Evolutionary conservation across 352 stramenopile genomes (phyloP), one percentile per base, ranked within the genome.

Genomic region (Phytophthora citricola): DNA sequence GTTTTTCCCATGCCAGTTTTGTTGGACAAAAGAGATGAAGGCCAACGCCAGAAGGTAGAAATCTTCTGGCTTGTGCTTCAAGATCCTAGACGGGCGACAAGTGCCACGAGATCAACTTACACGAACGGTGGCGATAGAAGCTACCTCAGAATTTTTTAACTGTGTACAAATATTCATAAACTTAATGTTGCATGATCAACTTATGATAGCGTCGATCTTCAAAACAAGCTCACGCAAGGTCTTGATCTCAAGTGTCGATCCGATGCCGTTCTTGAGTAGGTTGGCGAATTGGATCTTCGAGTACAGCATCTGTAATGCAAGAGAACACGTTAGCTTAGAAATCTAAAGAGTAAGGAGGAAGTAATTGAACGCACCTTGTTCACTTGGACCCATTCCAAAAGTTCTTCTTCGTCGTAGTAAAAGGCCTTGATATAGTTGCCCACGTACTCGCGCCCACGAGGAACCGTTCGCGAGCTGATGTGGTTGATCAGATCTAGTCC

Each of bases 371-470:
- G 46, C 51, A 92, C 83, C 76, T 90, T 92, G 76, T 94, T 83
- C 22, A 63, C 66, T 27, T 81, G 61, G 46, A 96, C 87, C 90
- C 93, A 98, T 63, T 79, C 62, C 27, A 96, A 56, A 32, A 97
- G 51, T 36, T 97, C 89, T 27, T 82, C 73, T 40, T 97, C 80
- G 45, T 83, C 77, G 36, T 92, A 91, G 73, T 95, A 98, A 45
- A 97, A 98, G 4, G 93, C 89, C 56, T 97, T 97, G 66, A 97
- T 75, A 65, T 92, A 97, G 40, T 79, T 82, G 47, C 90, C 79
- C 12, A 97, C 85, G 56, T 95, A 79, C 46, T 90, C 76, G 27
- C 76, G 73, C 22, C 85, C 81, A 17, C 78, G 76, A 50, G 68
- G 71, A 12, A 89, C 75, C 2, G 69, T 66, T 41, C 68, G 67